phyloP scores from a whole-genome alignment of 2,329 filamentous ascomycete genomes.

The Alternaria arborescens region DNA sequence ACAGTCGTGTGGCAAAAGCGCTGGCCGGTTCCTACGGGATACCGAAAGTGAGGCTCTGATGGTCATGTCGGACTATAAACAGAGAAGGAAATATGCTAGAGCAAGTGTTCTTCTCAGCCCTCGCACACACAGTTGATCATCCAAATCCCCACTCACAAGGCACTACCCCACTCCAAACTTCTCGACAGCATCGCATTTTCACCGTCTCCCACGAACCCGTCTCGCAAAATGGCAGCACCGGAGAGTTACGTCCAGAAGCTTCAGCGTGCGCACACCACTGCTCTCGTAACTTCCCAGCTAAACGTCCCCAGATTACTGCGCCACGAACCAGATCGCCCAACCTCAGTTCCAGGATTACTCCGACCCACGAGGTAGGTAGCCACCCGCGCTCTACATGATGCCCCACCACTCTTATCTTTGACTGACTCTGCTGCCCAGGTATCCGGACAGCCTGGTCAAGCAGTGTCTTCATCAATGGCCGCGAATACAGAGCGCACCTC shows the following conservation, averaged over 20 bases:
- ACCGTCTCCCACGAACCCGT: slow-evolving; percentile 21
- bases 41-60: slow-evolving; percentile 37
- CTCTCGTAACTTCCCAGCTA: slow-evolving; percentile 17
- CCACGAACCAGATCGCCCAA: slow-evolving; percentile 45
- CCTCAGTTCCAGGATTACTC: slow-evolving; percentile 50
- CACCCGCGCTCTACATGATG: background rate
- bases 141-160: slow-evolving; percentile 33
- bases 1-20: slow-evolving; percentile 36
- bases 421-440: slow-evolving; percentile 33
- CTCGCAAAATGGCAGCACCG: slow-evolving; percentile 39
- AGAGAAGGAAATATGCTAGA: slow-evolving; percentile 31
- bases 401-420: background rate
- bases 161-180: slow-evolving; percentile 31
- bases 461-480: slow-evolving; percentile 46
- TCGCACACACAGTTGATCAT: slow-evolving; percentile 32
- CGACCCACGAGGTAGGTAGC: slow-evolving; percentile 46
- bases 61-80: slow-evolving; percentile 44
- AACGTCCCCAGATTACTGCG: slow-evolving; percentile 41
- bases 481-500: slow-evolving; percentile 45
- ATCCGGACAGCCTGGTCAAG: slow-evolving; percentile 50
- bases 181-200: slow-evolving; percentile 23
- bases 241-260: slow-evolving; percentile 46
- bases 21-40: slow-evolving; percentile 28
- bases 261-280: slow-evolving; percentile 36
- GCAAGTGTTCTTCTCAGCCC: slow-evolving; percentile 32